Evolutionary conservation across 208 protist species (phyloP).

Genomic region (Entamoeba dispar): DNA sequence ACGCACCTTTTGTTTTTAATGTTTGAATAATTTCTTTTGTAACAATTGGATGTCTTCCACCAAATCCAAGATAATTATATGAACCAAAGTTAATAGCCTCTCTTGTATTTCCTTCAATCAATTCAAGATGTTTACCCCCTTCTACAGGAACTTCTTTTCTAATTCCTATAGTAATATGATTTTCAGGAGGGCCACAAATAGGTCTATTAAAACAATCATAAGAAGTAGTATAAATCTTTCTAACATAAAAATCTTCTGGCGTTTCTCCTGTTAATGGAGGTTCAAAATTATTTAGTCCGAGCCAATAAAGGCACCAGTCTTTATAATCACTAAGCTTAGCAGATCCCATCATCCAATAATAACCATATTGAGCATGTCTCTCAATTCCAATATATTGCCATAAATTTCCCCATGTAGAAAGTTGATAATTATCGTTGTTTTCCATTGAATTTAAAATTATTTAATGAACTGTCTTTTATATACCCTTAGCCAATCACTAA

Average conservation of each 20-base stretch:
- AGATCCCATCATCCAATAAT: not conserved
- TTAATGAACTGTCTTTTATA: no score
- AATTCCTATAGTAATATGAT: not conserved
- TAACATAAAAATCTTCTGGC: not conserved
- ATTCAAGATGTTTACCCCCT: not conserved
- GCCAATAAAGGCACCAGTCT: not conserved
- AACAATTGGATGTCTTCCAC: conserved; percentile 48
- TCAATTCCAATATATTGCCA: not conserved
- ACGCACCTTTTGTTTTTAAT: not conserved
- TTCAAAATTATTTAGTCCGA: not conserved
- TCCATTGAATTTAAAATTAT: not conserved
- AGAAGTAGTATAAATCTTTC: not conserved
- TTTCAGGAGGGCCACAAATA: not conserved
- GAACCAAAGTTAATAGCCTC: conserved; percentile 65
- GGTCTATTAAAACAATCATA: conserved; percentile 5
- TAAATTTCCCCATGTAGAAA: not conserved
- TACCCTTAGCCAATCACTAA: no score
- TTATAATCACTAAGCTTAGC: not conserved
- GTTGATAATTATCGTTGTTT: not conserved
- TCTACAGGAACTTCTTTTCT: not conserved
- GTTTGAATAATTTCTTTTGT: not conserved
- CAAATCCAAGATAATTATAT: conserved; percentile 96
- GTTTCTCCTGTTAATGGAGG: not conserved
- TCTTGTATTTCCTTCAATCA: not conserved
- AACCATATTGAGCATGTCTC: not conserved